These are phyloP conservation scores for Trichoderma atrobrunneum DNA, from an alignment of 2,329 filamentous ascomycete species.

Conservation along the genomic window DNA sequence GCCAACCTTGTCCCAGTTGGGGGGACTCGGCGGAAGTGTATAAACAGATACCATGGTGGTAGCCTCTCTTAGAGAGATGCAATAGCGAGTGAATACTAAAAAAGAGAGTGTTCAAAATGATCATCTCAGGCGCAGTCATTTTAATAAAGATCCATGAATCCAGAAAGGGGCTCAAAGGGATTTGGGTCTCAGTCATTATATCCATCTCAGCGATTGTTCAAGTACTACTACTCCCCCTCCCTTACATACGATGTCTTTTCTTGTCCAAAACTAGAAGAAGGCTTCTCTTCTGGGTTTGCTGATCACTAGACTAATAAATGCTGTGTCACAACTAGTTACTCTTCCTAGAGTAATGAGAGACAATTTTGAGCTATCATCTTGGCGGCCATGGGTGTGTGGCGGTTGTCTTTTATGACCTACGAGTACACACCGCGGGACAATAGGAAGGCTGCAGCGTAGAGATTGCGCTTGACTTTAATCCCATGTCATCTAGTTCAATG, in stretches of 20 bases:
- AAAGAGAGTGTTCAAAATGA: neutral
- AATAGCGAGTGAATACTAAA: neutral
- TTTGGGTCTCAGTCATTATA: neutral
- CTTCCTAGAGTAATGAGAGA: neutral
- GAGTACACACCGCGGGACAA: neutral
- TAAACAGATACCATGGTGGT: slow-evolving; percentile 28
- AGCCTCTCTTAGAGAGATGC: neutral
- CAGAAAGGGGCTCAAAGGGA: neutral
- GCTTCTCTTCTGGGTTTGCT: neutral
- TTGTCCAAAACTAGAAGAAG: neutral
- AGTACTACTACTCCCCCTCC: neutral
- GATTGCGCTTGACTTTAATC: neutral
- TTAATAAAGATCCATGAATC: no score
- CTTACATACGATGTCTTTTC: neutral
- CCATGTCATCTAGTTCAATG: neutral
- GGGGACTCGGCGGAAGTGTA: slow-evolving; percentile 28
- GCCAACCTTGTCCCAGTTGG: slow-evolving; percentile 30
- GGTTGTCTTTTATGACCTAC: neutral
- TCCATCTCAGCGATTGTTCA: neutral
- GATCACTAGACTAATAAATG: slow-evolving; percentile 1
- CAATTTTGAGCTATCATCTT: neutral
- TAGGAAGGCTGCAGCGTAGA: neutral
- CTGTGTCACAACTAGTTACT: neutral
- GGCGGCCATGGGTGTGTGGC: neutral
- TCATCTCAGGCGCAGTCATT: neutral